Evolutionary conservation across 2,329 filamentous ascomycete species (phyloP), one percentile per base, ranked within the genome.

Genomic region (Nemania diffusa): DNA sequence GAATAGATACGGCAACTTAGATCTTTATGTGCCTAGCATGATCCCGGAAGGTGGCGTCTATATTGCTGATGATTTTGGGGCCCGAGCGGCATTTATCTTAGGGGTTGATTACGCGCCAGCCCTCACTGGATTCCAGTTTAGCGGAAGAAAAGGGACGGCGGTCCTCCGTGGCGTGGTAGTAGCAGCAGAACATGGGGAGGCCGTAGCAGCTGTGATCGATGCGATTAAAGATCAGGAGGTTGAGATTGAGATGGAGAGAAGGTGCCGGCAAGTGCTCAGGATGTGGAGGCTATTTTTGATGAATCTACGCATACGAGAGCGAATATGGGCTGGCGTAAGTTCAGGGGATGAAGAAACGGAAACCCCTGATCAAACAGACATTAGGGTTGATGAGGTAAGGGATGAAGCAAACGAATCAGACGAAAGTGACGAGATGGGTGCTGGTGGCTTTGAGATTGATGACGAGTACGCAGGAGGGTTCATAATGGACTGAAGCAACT

Each of bases 1-100:
- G 80, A 99, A 99, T 76, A 90, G 91, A 20, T 99, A 93, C 78
- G 94, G 94, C 11, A 99, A 99, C 75, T 90, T 98, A 66, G 96
- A 98, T 75, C 87, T 97, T 44, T 98, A 95, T 77, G 94, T 97
- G 11, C 90, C 93, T 0, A 93, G 89, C 69, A 98, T 99, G 96
- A 85, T 98, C 0, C 96, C 96, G 0, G 80, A 81, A 46, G 95
- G 96, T 0, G 94, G 92, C 1, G 85, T 89, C 1, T 93, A 98
- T 77, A 82, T 98, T 26, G 74, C 79, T 5, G 80, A 84, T 65
- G 81, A 85, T 53, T 74, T 90, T 57, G 91, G 92, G 0, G 83
- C 87, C 1, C 87, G 87, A 57, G 95, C 95, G 1, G 93, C 94
- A 0, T 88, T 87, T 64, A 81, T 94, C 1, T 79, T 97, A 0